Conservation (phyloP, 2,329 filamentous ascomycete species). For the Xylariaceae sp. region DNA sequence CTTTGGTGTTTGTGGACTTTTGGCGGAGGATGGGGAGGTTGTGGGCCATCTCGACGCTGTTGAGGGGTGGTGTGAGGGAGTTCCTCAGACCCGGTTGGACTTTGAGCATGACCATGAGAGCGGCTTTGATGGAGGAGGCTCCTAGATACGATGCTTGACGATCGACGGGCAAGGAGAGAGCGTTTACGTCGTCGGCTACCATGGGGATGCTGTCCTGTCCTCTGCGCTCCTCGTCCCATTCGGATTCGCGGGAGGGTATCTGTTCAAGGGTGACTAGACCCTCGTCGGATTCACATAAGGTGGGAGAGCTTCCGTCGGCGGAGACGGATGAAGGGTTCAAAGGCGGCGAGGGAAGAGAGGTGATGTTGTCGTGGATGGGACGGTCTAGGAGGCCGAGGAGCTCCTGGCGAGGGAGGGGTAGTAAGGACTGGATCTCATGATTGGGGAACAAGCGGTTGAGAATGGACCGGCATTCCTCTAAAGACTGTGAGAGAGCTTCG, state of each 20-base stretch:
- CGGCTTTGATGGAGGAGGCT: slow-evolving; percentile 69
- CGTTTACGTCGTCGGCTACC: slow-evolving; percentile 67
- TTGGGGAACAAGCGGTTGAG: slow-evolving; percentile 58
- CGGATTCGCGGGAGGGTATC: slow-evolving; percentile 58
- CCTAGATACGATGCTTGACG: slow-evolving; percentile 63
- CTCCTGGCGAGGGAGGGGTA: slow-evolving; percentile 53
- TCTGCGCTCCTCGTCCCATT: slow-evolving; percentile 61
- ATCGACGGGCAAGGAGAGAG: slow-evolving; percentile 56
- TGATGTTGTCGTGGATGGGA: slow-evolving; percentile 37
- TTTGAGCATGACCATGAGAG: slow-evolving; percentile 64
- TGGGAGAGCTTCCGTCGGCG: slow-evolving; percentile 44
- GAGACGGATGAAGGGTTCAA: slow-evolving; percentile 46
- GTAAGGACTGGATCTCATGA: slow-evolving; percentile 47
- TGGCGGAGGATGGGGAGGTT: slow-evolving; percentile 42
- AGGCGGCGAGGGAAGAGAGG: slow-evolving; percentile 48
- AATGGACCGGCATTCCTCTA: slow-evolving; percentile 61
- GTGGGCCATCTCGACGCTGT: slow-evolving; percentile 42
- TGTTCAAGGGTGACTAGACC: slow-evolving; percentile 56
- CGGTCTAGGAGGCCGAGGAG: slow-evolving; percentile 53
- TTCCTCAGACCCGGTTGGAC: slow-evolving; percentile 45
- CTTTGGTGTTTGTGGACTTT: slow-evolving; percentile 40
- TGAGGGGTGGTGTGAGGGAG: slow-evolving; percentile 43
- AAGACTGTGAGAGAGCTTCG: slow-evolving; percentile 57
- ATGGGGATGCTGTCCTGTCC: slow-evolving; percentile 52
- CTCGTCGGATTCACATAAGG: slow-evolving; percentile 46